Evolutionary conservation across 2,329 filamentous ascomycete genomes (phyloP).

Genomic region (Coleophoma cylindrospora): DNA sequence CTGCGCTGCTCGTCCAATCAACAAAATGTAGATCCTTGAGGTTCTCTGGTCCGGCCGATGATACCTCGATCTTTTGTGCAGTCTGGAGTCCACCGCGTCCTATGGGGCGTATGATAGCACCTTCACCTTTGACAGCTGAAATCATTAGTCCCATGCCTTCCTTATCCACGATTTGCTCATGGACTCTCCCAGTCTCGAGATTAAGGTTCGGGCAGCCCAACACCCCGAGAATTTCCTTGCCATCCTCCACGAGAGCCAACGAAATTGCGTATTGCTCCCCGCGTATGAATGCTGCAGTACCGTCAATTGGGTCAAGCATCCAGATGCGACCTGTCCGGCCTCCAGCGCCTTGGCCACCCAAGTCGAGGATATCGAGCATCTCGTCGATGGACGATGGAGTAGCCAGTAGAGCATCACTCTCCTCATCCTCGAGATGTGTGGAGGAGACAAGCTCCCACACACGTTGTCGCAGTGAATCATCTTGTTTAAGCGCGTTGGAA

Average conservation of each 20-base stretch:
- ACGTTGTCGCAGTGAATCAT: constrained; percentile 40
- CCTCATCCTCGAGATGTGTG: constrained; percentile 28
- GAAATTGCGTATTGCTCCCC: constrained; percentile 60
- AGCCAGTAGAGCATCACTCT: constrained; percentile 28
- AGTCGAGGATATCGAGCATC: constrained; percentile 57
- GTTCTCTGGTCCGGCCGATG: background rate
- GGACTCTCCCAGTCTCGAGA: constrained; percentile 28
- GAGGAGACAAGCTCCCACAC: constrained; percentile 50
- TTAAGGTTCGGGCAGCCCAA: constrained; percentile 58
- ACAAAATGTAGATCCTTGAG: constrained; percentile 36
- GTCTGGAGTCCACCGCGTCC: constrained; percentile 26
- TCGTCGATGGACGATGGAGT: constrained; percentile 42
- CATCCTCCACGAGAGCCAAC: constrained; percentile 51
- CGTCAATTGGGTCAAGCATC: constrained; percentile 62
- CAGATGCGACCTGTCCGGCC: constrained; percentile 42
- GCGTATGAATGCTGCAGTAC: constrained; percentile 55
- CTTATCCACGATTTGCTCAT: constrained; percentile 35
- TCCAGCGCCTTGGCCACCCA: constrained; percentile 40
- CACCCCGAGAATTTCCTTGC: constrained; percentile 51
- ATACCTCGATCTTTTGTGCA: constrained; percentile 23
- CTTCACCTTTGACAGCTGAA: constrained; percentile 40
- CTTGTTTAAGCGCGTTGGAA: constrained; percentile 43
- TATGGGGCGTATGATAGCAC: constrained; percentile 32
- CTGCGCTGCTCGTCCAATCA: constrained; percentile 35
- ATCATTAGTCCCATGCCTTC: constrained; percentile 43